These are phyloP conservation scores for Heterobasidion parviporum DNA, from an alignment of 1,284 basidiomycete genomes.

Conservation along the genomic window DNA sequence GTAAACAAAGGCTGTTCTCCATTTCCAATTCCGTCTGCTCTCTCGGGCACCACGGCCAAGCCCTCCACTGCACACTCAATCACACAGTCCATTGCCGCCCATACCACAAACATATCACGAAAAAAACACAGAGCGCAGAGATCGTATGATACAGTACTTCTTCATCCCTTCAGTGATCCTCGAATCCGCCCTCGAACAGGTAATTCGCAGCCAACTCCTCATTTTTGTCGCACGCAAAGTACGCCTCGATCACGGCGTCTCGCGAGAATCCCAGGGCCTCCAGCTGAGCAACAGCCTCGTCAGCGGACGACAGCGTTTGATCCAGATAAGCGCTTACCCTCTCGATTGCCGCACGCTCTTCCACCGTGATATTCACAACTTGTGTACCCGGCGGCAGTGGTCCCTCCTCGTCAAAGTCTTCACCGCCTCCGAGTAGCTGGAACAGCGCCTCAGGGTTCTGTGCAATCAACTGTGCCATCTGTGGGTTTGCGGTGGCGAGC, in stretches of 20 bases:
- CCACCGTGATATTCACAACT: constrained; percentile 72
- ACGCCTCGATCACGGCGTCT: constrained; percentile 75
- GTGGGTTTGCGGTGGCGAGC: constrained; percentile 67
- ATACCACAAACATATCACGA: neutral
- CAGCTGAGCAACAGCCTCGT: constrained; percentile 38
- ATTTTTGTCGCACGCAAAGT: constrained; percentile 90
- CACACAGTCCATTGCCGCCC: too few relatives aligned
- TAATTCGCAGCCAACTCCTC: constrained; percentile 93
- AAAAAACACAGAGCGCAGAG: neutral
- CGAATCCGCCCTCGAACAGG: constrained; percentile 71
- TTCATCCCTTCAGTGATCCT: constrained; percentile 26
- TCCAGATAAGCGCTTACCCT: constrained; percentile 38
- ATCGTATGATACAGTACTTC: neutral
- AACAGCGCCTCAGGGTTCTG: constrained; percentile 67
- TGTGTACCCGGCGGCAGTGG: constrained; percentile 56
- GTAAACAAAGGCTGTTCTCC: too few relatives aligned
- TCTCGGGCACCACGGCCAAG: too few relatives aligned
- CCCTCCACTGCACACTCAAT: too few relatives aligned
- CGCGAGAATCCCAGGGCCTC: constrained; percentile 82
- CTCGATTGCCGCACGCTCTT: constrained; percentile 82
- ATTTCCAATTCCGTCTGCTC: too few relatives aligned
- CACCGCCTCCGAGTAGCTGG: constrained; percentile 49
- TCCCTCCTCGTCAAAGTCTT: constrained; percentile 37
- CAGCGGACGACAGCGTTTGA: constrained; percentile 20
- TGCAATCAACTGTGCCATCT: constrained; percentile 57